Evolutionary conservation across 2,329 filamentous ascomycete genomes (phyloP), one percentile per base, ranked within the genome.

Genomic region (Fusarium tjaetaba): DNA sequence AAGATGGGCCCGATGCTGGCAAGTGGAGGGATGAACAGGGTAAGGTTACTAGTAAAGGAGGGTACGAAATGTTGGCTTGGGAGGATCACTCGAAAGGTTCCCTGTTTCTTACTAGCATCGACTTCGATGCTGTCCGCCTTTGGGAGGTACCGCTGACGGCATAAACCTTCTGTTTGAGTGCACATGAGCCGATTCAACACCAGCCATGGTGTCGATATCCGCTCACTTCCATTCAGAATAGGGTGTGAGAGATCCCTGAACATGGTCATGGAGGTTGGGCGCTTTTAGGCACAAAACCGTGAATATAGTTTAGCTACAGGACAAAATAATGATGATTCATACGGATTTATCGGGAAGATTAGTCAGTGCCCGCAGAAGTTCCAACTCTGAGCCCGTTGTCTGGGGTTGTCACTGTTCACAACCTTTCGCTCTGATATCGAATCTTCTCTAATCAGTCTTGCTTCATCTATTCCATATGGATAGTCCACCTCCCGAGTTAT

Each of bases 1-100:
- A 71, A 22, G 65, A 60, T 24, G 57, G 48, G 3, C 39, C 52
- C 6, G 45, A 57, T 4, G 30, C 52, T 36, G 52, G 32, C 9
- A 62, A 53, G 30, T 73, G 70, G 70, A 62, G 70, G 26, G 28
- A 73, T 36, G 52, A 53, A 16, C 24, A 57, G 45, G 70, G 70
- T 1, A 72, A 73, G 43, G 51, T 60, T 2, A 70, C 70, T 4
- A 73, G 66, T 11, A 18, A 36, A 22, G 42, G 26, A 2, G 52
- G 70, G 1, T 16, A 30, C n/a, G 46, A 36, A 14, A 73, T 73
- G 66, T 7, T 73, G 11, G 61, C 28, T 9, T 71, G 67, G 70
- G 70, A 73, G 24, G 30, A 63, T 42, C 26, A 7, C 22, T 30
- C 13, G 5, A 66, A 52, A 11, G 30, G 48, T 5, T 22, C 56